These are phyloP conservation scores for Candida nonsorbophila DNA, from an alignment of 805 yeast species.

Conservation along the genomic window DNA sequence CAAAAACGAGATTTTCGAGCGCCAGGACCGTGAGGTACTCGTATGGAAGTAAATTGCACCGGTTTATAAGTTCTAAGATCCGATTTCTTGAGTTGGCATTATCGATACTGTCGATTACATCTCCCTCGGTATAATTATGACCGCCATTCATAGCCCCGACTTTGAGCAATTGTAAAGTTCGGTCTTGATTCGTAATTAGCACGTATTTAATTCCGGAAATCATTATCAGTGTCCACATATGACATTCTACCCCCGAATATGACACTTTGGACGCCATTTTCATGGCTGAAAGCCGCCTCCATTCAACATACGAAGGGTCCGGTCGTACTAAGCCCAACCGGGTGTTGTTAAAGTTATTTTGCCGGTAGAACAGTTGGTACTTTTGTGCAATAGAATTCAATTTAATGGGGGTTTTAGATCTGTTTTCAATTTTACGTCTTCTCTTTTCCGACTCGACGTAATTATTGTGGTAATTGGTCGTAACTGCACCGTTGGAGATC, in stretches of 20 bases:
- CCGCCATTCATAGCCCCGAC: not conserved
- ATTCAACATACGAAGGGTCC: constrained; percentile 5
- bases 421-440: constrained; percentile 5
- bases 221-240: constrained; percentile 7
- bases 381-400: constrained; percentile 2
- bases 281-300: constrained; percentile 5
- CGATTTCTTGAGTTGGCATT: no score
- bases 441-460: constrained; percentile 18
- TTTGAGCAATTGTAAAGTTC: constrained; percentile 5
- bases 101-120: constrained; percentile 2
- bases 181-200: constrained; percentile 7
- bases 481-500: constrained; percentile 23
- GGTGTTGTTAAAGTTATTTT: constrained; percentile 4
- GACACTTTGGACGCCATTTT: constrained; percentile 2
- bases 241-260: constrained; percentile 4
- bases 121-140: not conserved
- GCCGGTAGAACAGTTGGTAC: constrained; percentile 5
- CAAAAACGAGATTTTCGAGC: constrained; percentile 7
- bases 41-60: constrained; percentile 8
- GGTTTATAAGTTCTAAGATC: constrained; percentile 5
- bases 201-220: constrained; percentile 4
- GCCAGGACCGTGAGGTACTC: constrained; percentile 8
- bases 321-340: constrained; percentile 7
- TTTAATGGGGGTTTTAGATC: constrained; percentile 1
- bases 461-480: constrained; percentile 22